Evolutionary conservation across 805 yeast genomes (phyloP), one percentile per base, ranked within the genome.

Genomic region (Zygoascus biomembranicola): DNA sequence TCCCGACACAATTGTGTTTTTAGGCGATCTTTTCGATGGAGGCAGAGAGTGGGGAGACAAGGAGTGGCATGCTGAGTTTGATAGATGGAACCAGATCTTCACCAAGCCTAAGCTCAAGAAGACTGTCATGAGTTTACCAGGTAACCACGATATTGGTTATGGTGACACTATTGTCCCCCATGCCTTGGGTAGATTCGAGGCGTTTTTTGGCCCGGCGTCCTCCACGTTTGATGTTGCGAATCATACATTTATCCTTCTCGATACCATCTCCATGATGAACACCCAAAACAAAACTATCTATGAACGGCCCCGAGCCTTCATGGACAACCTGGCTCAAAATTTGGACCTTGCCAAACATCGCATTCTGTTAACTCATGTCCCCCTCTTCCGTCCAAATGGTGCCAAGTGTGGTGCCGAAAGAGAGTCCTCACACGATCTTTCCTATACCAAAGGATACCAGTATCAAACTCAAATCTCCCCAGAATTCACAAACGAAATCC

Each of bases 101-200:
- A 84, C 85, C 6, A 70, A 73, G 55, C 74, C 74, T 53, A 70
- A 76, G n/a, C 69, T 73, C 52, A 71, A 78, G 50, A 65, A 66
- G 44, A 72, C 76, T 2, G 59, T 73, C 18, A 66, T 72, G 73
- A 70, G 75, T n/a, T 61, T 78, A 32, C 96, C 97, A 0, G 99
- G 99, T 1, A 94, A 94, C 65, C 99, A 94, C 66, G 99, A 94
- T 66, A 88, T 95, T 58, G 99, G 99, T 0, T 92, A 85, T 69
- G 96, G 94, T 31, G 79, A 82, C 55, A 80, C 82, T 0, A 80
- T 94, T 14, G 73, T 80, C 16, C 74, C 76, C 26, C 68, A 73
- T 0, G 80, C 84, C 23, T 69, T 78, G 46, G 69, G 78, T 37
- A 71, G 98, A 59, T 94, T 90, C 68, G 70, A 77, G 42, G 71